phyloP scores from a whole-genome alignment of 164 flowering plant species.

The Berberis vulgaris region DNA sequence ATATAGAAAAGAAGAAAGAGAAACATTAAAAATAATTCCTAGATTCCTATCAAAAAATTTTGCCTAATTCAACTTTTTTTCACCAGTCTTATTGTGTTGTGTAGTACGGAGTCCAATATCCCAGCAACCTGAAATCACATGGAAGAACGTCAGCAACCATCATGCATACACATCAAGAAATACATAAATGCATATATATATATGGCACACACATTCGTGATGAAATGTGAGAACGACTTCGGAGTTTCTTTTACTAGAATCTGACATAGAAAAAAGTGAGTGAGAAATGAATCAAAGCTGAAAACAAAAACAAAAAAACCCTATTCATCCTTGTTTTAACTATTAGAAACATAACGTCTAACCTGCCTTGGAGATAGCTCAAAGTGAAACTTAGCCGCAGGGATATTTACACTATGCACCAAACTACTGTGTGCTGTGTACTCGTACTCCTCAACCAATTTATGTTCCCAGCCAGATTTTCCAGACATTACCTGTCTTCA shows the following conservation, averaged over 20 bases:
- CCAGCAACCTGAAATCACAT: constrained; percentile 83
- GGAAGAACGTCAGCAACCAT: neutral
- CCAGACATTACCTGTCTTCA: constrained; percentile 62
- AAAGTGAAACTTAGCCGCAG: constrained; percentile 83
- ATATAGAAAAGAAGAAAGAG: neutral
- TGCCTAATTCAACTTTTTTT: constrained; percentile 87
- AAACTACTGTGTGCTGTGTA: constrained; percentile 98
- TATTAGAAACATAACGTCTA: neutral
- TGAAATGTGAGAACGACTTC: constrained; percentile 85
- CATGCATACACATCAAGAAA: too few species aligned
- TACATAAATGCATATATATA: too few species aligned
- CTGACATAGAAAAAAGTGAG: constrained; percentile 27
- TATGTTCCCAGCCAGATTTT: constrained; percentile 26
- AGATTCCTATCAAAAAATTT: constrained; percentile 46
- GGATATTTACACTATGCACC: constrained; percentile 53
- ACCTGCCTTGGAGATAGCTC: constrained; percentile 99
- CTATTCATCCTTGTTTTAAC: too few species aligned
- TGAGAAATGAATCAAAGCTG: neutral
- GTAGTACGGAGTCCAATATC: constrained; percentile 79
- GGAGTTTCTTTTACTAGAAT: constrained; percentile 56
- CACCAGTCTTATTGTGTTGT: constrained; percentile 66
- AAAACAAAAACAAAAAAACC: too few species aligned
- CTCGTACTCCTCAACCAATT: constrained; percentile 76
- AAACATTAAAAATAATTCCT: neutral
- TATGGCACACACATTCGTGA: constrained; percentile 95